A percentile compares a stretch with the other conserved stretches of the same genome.
phyloP scores from a whole-genome alignment of 2,329 filamentous ascomycete genomes.

The Lachnellula arida region DNA sequence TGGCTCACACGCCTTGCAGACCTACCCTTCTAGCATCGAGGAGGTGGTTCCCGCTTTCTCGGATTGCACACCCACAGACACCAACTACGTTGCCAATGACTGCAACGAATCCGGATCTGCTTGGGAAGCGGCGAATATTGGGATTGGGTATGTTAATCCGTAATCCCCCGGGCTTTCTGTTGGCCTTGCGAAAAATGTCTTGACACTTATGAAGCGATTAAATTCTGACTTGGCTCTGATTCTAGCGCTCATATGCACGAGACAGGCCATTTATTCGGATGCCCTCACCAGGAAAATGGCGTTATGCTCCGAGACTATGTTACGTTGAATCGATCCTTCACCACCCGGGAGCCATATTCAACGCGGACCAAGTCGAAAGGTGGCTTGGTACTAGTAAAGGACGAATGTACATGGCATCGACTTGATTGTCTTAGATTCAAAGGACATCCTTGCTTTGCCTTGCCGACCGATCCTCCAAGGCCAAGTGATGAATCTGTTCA shows the following conservation, averaged over 20 bases:
- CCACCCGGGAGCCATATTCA: conserved; percentile 75
- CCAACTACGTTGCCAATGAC: conserved; percentile 74
- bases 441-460: conserved; percentile 81
- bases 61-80: conserved; percentile 87
- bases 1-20: conserved; percentile 86
- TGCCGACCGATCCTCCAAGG: conserved; percentile 67
- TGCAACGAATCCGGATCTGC: conserved; percentile 82
- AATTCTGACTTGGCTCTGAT: background rate
- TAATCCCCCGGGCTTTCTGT: too few relatives aligned
- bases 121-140: conserved; percentile 94
- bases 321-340: conserved; percentile 76
- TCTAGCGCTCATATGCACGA: conserved; percentile 74
- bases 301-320: conserved; percentile 90
- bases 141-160: conserved; percentile 56
- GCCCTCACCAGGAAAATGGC: conserved; percentile 83
- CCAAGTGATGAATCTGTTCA: conserved; percentile 72
- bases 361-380: conserved; percentile 83
- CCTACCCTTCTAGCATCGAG: conserved; percentile 83
- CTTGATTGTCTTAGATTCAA: conserved; percentile 86
- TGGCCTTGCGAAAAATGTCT: too few relatives aligned
- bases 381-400: conserved; percentile 65
- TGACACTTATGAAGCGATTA: background rate
- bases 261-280: conserved; percentile 84
- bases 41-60: conserved; percentile 85
- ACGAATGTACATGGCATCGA: conserved; percentile 90